These are phyloP conservation scores for Hypoxylon intermedium DNA, from an alignment of 495 filamentous ascomycete species.

Conservation along the genomic window DNA sequence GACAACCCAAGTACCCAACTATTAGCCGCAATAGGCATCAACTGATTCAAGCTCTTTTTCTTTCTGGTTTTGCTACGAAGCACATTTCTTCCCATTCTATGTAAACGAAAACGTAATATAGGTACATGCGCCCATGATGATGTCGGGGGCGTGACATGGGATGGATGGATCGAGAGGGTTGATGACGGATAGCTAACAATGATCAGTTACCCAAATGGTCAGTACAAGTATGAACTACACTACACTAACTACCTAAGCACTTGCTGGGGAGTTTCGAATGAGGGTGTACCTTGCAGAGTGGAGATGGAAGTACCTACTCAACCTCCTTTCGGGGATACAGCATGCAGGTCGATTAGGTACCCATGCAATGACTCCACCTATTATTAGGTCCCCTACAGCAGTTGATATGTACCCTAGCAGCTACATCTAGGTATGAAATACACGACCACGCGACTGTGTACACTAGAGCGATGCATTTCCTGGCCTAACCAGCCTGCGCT, in stretches of 20 bases:
- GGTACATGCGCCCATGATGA: not conserved
- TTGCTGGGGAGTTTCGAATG: constrained; percentile 18
- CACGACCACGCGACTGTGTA: not conserved
- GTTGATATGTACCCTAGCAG: too few species aligned
- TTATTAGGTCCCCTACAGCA: too few species aligned
- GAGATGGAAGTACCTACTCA: constrained; percentile 22
- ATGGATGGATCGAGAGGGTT: not conserved
- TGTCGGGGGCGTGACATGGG: not conserved
- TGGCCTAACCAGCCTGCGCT: too few species aligned
- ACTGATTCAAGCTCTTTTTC: too few species aligned
- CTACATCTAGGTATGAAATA: not conserved
- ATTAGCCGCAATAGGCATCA: not conserved
- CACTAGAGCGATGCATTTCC: too few species aligned
- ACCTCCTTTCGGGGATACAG: constrained; percentile 17
- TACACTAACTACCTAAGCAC: too few species aligned
- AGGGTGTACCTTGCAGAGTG: constrained; percentile 38
- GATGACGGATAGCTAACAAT: not conserved
- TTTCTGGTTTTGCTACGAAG: too few species aligned
- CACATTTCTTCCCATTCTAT: not conserved
- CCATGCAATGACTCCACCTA: too few species aligned
- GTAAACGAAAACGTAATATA: not conserved
- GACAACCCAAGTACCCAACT: not conserved
- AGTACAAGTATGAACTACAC: constrained; percentile 12
- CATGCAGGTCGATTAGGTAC: not conserved
- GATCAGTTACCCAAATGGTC: too few species aligned